These are phyloP conservation scores for Chenopodium album DNA, from an alignment of 148 eudicot genomes.

Conservation along the genomic window DNA sequence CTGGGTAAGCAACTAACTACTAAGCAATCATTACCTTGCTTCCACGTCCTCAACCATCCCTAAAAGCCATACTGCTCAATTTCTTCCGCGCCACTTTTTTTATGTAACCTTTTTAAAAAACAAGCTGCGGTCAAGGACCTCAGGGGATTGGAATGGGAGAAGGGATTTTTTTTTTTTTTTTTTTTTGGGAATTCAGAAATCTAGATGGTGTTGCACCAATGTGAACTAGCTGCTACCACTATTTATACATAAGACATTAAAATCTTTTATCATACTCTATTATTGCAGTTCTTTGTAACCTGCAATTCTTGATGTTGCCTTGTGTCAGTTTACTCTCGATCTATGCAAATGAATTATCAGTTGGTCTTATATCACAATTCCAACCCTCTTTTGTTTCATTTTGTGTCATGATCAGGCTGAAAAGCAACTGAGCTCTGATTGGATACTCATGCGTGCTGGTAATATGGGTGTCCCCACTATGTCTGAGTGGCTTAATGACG, in stretches of 20 bases:
- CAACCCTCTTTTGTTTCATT: background rate
- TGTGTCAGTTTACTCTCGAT: background rate
- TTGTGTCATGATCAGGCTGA: constrained; percentile 59
- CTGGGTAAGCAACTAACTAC: background rate
- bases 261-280: background rate
- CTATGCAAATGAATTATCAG: background rate
- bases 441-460: constrained; percentile 98
- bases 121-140: background rate
- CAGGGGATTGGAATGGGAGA: background rate
- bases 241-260: background rate
- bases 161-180: background rate
- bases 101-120: background rate
- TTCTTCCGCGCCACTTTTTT: background rate
- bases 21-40: background rate
- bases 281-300: background rate
- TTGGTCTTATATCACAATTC: background rate
- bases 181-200: background rate
- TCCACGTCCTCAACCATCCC: background rate
- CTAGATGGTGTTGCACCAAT: background rate
- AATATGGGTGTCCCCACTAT: constrained; percentile 82
- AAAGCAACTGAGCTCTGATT: constrained; percentile 79
- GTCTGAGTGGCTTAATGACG: constrained; percentile 90
- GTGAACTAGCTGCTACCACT: background rate
- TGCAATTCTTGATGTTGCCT: background rate
- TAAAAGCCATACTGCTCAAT: background rate